Conservation (phyloP, 1,284 basidiomycete species). For the Macrocybe sp. region DNA sequence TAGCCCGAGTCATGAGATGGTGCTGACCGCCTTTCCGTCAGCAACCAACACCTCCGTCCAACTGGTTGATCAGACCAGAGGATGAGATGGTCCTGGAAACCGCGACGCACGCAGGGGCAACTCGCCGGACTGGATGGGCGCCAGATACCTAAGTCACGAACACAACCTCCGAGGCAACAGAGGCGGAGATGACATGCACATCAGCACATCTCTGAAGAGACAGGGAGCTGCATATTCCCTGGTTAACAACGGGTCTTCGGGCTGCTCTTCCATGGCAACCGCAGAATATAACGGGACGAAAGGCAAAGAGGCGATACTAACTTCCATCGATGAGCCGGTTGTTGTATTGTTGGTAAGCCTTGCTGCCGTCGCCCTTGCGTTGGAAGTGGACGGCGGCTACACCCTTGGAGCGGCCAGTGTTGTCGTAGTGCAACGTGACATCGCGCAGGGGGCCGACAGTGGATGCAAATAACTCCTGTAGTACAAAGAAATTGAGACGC, state of each 20-base stretch:
- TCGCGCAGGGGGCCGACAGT: constrained; percentile 88
- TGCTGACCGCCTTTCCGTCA: too few species aligned
- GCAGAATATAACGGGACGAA: constrained; percentile 23
- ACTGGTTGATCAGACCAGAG: constrained; percentile 38
- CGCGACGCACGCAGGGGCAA: constrained; percentile 4
- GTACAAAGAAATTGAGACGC: constrained; percentile 3
- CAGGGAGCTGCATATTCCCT: constrained; percentile 32
- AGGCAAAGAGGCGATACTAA: constrained; percentile 75
- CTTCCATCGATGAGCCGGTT: constrained; percentile 99
- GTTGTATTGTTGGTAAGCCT: constrained; percentile 94
- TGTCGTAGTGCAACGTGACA: constrained; percentile 84
- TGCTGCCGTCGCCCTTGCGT: constrained; percentile 85
- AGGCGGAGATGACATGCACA: too few species aligned
- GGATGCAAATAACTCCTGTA: constrained; percentile 86
- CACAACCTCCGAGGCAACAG: background rate
- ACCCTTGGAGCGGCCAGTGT: constrained; percentile 85
- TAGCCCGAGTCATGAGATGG: too few species aligned
- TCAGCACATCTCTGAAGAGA: constrained; percentile 23
- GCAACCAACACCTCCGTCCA: constrained; percentile 14
- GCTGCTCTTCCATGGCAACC: constrained; percentile 13
- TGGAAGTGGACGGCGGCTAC: constrained; percentile 85
- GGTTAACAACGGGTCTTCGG: constrained; percentile 22
- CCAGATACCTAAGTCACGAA: constrained; percentile 6
- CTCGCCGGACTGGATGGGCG: constrained; percentile 3
- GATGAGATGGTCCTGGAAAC: constrained; percentile 9